A percentile compares a stretch with the other conserved stretches of the same genome.
These are phyloP conservation scores for Ramaria sp. DNA, from an alignment of 768 basidiomycete genomes.

Conservation along the genomic window DNA sequence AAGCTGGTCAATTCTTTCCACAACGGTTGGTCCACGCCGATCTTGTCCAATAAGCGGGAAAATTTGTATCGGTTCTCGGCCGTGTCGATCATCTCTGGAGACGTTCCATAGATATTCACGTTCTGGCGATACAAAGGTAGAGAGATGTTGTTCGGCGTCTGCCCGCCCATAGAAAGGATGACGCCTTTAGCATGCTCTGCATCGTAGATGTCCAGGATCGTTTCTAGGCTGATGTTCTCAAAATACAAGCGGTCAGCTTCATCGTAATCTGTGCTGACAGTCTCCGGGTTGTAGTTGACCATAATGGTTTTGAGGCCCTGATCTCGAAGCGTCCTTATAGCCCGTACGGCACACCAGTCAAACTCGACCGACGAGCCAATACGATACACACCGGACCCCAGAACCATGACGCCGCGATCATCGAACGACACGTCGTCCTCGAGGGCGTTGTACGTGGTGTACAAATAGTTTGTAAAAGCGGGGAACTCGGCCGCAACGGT, in stretches of 20 bases:
- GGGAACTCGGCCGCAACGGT: constrained; percentile 99
- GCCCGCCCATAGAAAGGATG: constrained; percentile 96
- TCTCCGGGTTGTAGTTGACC: constrained; percentile 99
- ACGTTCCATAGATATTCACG: constrained; percentile 97
- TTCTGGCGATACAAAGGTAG: constrained; percentile 93
- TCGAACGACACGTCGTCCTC: constrained; percentile 86
- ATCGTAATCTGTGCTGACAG: constrained; percentile 98
- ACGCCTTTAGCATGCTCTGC: constrained; percentile 80
- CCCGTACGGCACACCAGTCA: constrained; percentile 98
- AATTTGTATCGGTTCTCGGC: constrained; percentile 99
- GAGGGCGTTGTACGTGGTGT: constrained; percentile 94
- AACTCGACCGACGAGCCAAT: constrained; percentile 99
- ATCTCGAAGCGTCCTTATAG: constrained; percentile 92
- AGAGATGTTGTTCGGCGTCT: constrained; percentile 98
- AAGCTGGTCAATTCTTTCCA: constrained; percentile 97
- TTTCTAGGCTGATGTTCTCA: constrained; percentile 95
- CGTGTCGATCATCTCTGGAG: constrained; percentile 99
- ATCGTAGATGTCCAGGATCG: constrained; percentile 95
- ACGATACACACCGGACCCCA: constrained; percentile 96
- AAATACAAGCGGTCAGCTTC: constrained; percentile 98
- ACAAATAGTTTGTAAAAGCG: constrained; percentile 96
- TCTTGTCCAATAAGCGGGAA: constrained; percentile 93
- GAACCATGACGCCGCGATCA: constrained; percentile 92
- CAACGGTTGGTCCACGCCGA: constrained; percentile 94
- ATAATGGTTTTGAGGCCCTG: constrained; percentile 91